Base-by-base conservation (phyloP, 257 asterid species). In the Plantago ovata region DNA sequence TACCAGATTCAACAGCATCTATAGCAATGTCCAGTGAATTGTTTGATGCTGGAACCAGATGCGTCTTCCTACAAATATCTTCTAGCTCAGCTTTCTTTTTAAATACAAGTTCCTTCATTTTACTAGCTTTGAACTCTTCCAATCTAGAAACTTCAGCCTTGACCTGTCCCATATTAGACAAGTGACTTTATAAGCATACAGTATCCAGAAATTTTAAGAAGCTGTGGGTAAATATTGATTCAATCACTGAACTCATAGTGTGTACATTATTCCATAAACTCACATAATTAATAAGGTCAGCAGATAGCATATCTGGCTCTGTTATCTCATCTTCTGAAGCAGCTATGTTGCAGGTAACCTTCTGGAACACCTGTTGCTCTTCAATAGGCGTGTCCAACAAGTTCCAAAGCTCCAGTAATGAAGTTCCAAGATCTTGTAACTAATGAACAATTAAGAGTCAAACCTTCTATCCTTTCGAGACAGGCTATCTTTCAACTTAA, bases 301-400 rank as follows among this genome's bases (percentile, higher is more conserved):
- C 75, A 28, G 96, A 86, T 61, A 93, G 91, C 87, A 84, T 82
- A 79, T 78, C 78, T 43, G 95, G 86, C 72, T 86, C 95, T 4
- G 77, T 84, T 69, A 89, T 82, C 79, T 93, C 99, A 33, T 82
- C 82, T 69, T 84, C 99, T 13, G 94, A 79, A 70, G 99, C 94
- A 65, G 87, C 97, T 54, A 93, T 80, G 40, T 81, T 89, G 64
- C 95, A 74, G 9, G 97, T 89, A 66, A 89, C 96, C 60, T 79
- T 89, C 72, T 86, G 99, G 72, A 89, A 86, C 23, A 42, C 63
- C 60, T 76, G 91, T 60, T 89, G 97, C 85, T 89, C 99, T 72
- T 89, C 97, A 56, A 69, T 33, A 50, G 99, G 97, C 13, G 94
- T 93, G 77, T 93, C 99, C 99, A 93, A 86, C 84, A 93, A 85